Conservation (phyloP, 257 asterid genomes). For the Primulina tabacum region DNA sequence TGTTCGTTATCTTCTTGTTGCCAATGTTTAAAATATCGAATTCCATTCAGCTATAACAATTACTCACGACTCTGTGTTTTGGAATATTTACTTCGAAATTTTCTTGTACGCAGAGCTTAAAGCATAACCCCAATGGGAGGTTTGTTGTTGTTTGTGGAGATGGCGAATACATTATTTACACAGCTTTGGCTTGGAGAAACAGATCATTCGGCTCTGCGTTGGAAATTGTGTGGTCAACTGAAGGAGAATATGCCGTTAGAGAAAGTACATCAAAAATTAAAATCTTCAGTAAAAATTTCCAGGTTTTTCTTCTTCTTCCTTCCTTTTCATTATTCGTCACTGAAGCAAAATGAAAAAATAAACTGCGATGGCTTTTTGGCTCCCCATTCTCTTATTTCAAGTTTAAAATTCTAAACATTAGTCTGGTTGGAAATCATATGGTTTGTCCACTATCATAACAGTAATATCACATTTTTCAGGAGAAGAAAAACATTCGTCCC, state of each 20-base stretch:
- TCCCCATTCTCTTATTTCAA: neutral
- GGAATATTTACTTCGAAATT: constrained; percentile 18
- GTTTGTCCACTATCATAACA: constrained; percentile 25
- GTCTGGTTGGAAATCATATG: neutral
- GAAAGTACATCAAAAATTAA: constrained; percentile 93
- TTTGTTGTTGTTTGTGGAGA: constrained; percentile 98
- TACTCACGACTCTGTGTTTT: constrained; percentile 5
- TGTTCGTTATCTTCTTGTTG: constrained; percentile 14
- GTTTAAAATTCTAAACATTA: constrained; percentile 9
- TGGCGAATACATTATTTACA: constrained; percentile 90
- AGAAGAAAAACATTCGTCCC: constrained; percentile 94
- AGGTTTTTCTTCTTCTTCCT: constrained; percentile 45
- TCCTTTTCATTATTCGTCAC: constrained; percentile 3
- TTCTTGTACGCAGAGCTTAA: constrained; percentile 61
- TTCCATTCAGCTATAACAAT: constrained; percentile 4
- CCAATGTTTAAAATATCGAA: constrained; percentile 15
- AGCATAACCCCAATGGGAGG: constrained; percentile 98
- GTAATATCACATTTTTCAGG: constrained; percentile 52
- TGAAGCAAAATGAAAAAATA: neutral
- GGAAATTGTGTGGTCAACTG: constrained; percentile 97
- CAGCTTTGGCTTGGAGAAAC: constrained; percentile 99
- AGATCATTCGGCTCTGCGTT: constrained; percentile 91
- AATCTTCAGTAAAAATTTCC: constrained; percentile 72
- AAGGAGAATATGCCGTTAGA: constrained; percentile 96
- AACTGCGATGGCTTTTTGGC: neutral